Conservation (phyloP, 768 basidiomycete species). For the Coprinellus micaceus region DNA sequence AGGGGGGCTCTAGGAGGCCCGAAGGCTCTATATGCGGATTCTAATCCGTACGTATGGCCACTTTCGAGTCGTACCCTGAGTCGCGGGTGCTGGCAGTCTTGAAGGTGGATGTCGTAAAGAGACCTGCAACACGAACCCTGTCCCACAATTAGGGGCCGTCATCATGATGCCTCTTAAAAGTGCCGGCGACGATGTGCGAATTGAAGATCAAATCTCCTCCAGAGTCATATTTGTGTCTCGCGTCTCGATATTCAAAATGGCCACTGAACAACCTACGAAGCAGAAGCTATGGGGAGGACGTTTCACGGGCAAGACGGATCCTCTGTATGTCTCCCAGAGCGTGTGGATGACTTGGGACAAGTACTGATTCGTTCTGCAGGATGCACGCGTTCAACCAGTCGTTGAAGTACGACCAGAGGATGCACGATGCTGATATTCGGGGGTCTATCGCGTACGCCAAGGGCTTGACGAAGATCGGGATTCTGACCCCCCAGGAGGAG, state of each 20-base stretch:
- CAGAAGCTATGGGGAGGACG: constrained; percentile 88
- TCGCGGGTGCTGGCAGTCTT: neutral
- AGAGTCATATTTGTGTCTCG: no score
- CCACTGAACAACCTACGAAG: constrained; percentile 36
- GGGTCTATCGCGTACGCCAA: constrained; percentile 97
- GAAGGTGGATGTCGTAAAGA: constrained; percentile 5
- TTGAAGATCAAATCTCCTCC: no score
- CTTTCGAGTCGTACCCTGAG: neutral
- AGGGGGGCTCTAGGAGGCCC: neutral
- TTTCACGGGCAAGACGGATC: constrained; percentile 88
- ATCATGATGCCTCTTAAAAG: neutral
- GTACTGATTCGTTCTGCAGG: constrained; percentile 36
- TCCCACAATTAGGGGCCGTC: neutral
- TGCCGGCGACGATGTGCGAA: neutral
- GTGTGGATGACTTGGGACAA: neutral
- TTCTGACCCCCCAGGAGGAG: constrained; percentile 77
- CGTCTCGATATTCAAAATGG: constrained; percentile 21
- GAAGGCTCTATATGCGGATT: neutral
- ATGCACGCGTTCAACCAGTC: constrained; percentile 99
- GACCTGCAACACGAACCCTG: neutral
- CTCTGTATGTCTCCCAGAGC: constrained; percentile 49
- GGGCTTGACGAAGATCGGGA: constrained; percentile 73
- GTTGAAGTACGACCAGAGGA: constrained; percentile 88
- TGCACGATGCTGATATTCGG: constrained; percentile 87
- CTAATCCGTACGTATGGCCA: neutral